Evolutionary conservation across 805 yeast species (phyloP), one percentile per base, ranked within the genome.

Genomic region (Candida dajiaensis): DNA sequence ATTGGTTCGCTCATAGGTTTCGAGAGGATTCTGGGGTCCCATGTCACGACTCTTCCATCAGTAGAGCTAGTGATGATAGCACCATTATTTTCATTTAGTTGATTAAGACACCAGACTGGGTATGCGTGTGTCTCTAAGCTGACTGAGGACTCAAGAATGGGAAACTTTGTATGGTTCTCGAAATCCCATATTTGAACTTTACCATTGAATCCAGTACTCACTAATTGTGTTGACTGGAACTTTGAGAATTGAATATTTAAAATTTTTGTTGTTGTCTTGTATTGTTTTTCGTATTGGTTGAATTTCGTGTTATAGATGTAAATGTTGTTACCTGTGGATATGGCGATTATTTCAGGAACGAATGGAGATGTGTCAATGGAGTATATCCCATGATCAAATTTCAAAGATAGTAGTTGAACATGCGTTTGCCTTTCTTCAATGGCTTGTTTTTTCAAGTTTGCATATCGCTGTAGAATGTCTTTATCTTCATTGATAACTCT

Each of bases 151-250:
- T 52, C 49, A 21, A 54, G 35, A 29, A 51, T 49, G 3, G 58
- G 63, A 4, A 40, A 41, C 6, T 40, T 41, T 20, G 52, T 45
- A 10, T 29, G 23, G 20, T 43, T 46, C 6, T 37, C 38, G 22
- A 54, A 25, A 22, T 77, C 76, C 81, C 82, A 79, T 9, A 75
- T 59, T n/a, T 70, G 72, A 1, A 80, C 40, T 42, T 69, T 68
- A 0, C 85, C 85, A 53, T 74, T 73, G 16, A 56, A 55, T 6
- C 78, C 67, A 0, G 83, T 79, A 0, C 73, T 82, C 23, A 76
- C 57, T 1, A 80, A 61, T 43, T 70, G 65, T 42, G 67, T 64
- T 2, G 74, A 59, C 20, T 67, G 63, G 15, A 59, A 50, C 11
- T 56, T 56, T 26, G 75, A 72, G 48, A 78, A 77, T 46, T 65